Percentiles rank a stretch among this genome's conserved stretches.
These are phyloP conservation scores for Chytridiales sp. DNA, from an alignment of 371 early-diverging fungal species.

Conservation along the genomic window DNA sequence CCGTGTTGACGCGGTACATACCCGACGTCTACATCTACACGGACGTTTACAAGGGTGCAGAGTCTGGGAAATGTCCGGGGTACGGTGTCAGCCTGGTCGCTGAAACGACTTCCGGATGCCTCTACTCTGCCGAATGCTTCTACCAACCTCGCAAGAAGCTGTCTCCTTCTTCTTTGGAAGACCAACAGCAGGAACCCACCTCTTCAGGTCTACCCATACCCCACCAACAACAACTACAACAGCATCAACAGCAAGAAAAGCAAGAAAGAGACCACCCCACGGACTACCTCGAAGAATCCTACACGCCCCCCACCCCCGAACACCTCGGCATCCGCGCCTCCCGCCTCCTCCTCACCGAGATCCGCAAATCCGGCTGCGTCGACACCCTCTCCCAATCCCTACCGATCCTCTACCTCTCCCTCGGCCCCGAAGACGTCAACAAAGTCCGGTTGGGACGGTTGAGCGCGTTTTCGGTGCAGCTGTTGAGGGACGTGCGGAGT, in stretches of 20 bases:
- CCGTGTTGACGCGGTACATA: slow-evolving; percentile 80
- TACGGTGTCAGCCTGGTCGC: slow-evolving; percentile 90
- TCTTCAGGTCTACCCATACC: background rate
- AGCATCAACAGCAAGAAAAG: background rate
- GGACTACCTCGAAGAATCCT: slow-evolving; percentile 38
- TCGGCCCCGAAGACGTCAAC: slow-evolving; percentile 91
- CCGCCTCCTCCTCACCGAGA: slow-evolving; percentile 75
- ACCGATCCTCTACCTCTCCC: slow-evolving; percentile 76
- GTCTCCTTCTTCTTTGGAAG: background rate
- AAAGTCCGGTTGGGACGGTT: slow-evolving; percentile 85
- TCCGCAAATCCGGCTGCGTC: slow-evolving; percentile 85
- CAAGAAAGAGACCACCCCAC: background rate
- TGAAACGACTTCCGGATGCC: slow-evolving; percentile 81
- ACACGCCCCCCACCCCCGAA: slow-evolving; percentile 70
- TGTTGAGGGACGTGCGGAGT: slow-evolving; percentile 80
- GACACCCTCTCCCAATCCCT: slow-evolving; percentile 89
- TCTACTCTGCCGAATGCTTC: slow-evolving; percentile 77
- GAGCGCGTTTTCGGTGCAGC: slow-evolving; percentile 87
- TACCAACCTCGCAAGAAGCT: slow-evolving; percentile 41
- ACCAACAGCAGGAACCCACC: slow-evolving; percentile 7
- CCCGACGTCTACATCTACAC: slow-evolving; percentile 97
- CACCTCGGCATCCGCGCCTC: slow-evolving; percentile 80
- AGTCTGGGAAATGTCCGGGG: slow-evolving; percentile 91
- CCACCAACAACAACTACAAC: background rate
- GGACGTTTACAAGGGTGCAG: slow-evolving; percentile 93